Base-by-base conservation (phyloP, 179 eudicot species). In the Amaranthus tricolor region DNA sequence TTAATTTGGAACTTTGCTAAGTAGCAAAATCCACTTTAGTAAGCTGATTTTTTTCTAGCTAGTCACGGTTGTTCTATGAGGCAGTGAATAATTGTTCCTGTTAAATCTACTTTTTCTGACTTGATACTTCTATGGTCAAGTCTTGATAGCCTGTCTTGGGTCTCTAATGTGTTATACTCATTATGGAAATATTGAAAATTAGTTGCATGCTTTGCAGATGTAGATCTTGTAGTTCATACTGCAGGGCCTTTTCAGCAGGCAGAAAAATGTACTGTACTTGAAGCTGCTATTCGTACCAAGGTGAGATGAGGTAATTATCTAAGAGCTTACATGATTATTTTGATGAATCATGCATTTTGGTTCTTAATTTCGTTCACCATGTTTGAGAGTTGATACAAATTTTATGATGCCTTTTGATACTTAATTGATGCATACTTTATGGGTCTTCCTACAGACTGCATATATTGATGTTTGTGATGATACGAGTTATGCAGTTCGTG, bases 211-310 rank as follows among this genome's bases (percentile, higher is more conserved):
- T 64, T 63, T 83, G 84, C 84, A 95, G 99, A 90, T 82, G 97
- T 87, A 64, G 97, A 95, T 86, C 90, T 95, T 55, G 97, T 95
- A 50, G 89, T 95, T 83, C 99, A 95, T 74, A 74, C 96, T 55
- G 97, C 99, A 16, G 98, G 99, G 73, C 99, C 98, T 74, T 95
- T 95, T 80, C 99, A 95, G 78, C 97, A 86, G 81, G 79, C 95
- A 16, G 90, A 84, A 51, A 83, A 74, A 71, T 95, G 98, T 77
- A 83, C 86, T 57, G 98, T 95, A 62, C 97, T 95, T 76, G 99
- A 93, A 89, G 98, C 97, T 81, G 98, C 99, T 67, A 91, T 95
- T 80, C 84, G 80, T 84, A 91, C 96, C 87, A 91, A 93, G 98
- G 99, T 93, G 94, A 95, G 98, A 75, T 66, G 84, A 89, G 93